Conservation (phyloP, 495 filamentous ascomycete species). For the Elasticomyces elasticus region DNA sequence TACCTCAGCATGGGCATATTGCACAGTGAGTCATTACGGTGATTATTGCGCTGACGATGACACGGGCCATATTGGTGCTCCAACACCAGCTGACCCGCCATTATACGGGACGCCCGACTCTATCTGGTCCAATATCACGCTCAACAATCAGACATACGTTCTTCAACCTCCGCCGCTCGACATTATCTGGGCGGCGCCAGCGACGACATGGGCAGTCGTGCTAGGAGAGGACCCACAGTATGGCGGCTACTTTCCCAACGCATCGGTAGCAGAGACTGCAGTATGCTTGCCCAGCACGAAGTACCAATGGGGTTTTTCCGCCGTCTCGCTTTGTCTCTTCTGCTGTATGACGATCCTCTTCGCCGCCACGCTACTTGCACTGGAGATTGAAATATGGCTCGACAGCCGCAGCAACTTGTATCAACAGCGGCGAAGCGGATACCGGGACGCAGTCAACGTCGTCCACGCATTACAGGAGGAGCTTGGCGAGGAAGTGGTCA, state of each 20-base stretch:
- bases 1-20: background rate
- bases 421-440: background rate
- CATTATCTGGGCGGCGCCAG: background rate
- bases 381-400: background rate
- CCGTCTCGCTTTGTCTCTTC: background rate
- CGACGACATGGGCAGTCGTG: background rate
- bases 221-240: background rate
- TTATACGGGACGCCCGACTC: background rate
- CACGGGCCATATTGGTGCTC: background rate
- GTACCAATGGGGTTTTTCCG: background rate
- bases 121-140: conserved; percentile 1
- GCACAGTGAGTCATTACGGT: background rate
- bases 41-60: background rate
- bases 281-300: background rate
- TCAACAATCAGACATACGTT: background rate
- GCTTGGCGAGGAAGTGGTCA: background rate
- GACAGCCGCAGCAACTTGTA: background rate
- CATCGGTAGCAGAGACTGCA: background rate
- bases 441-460: background rate
- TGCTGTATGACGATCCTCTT: background rate
- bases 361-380: background rate
- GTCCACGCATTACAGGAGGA: background rate
- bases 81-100: background rate
- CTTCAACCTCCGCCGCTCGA: background rate
- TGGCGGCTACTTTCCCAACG: background rate